Conservation (phyloP, 345 rosid genomes). For the Fremontodendron californicum region DNA sequence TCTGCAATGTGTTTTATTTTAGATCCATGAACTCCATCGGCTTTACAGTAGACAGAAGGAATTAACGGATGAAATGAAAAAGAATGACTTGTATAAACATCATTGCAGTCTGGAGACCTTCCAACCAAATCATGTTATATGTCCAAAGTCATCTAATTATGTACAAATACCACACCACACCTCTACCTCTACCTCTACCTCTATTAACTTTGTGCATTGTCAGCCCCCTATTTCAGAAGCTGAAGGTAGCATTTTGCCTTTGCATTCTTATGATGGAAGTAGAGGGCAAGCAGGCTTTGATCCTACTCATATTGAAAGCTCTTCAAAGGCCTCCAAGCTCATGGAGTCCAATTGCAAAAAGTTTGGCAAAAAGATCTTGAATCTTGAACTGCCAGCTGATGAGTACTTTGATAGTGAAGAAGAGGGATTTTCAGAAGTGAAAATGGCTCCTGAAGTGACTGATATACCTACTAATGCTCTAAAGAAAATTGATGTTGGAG, state of each 20-base stretch:
- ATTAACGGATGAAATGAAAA: conserved; percentile 48
- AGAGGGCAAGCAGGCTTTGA: background rate
- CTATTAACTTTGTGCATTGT: conserved; percentile 23
- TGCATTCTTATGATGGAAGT: conserved; percentile 13
- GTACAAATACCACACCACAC: conserved; percentile 6
- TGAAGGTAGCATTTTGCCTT: conserved; percentile 14
- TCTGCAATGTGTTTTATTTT: conserved; percentile 16
- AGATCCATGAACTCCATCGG: conserved; percentile 63
- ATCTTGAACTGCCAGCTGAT: conserved; percentile 50
- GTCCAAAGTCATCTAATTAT: conserved; percentile 14
- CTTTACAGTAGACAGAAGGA: conserved; percentile 51
- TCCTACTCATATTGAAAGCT: conserved; percentile 12
- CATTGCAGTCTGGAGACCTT: conserved; percentile 18
- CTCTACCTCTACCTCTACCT: conserved; percentile 10
- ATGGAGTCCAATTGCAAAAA: conserved; percentile 27
- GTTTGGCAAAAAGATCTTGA: conserved; percentile 45
- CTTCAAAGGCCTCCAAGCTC: conserved; percentile 14
- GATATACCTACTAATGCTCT: conserved; percentile 8
- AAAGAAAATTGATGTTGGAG: conserved; percentile 23
- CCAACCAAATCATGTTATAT: conserved; percentile 21
- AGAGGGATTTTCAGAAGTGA: conserved; percentile 21
- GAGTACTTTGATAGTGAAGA: conserved; percentile 35
- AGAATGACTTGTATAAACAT: conserved; percentile 10
- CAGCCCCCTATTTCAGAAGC: conserved; percentile 25
- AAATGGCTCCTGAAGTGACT: conserved; percentile 12